Percentiles rank a stretch among this genome's conserved stretches.
phyloP scores from a whole-genome alignment of 2,329 filamentous ascomycete species.

The Beauveria sp. region DNA sequence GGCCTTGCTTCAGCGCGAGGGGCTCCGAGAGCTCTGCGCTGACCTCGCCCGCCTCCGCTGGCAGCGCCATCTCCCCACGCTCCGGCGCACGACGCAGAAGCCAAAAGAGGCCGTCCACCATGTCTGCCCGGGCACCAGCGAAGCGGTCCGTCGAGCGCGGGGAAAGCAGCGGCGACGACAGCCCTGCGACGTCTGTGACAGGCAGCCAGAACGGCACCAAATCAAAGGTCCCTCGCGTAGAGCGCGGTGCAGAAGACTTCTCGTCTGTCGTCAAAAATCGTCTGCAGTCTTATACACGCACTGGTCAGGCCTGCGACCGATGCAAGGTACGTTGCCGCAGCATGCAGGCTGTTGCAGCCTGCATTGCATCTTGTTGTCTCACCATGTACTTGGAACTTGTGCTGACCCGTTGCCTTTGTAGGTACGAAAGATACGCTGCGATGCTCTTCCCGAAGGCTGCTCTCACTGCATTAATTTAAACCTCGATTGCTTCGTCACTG shows the following conservation, averaged over 20 bases:
- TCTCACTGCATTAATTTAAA: constrained; percentile 71
- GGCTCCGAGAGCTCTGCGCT: background rate
- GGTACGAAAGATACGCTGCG: constrained; percentile 83
- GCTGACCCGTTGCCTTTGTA: constrained; percentile 22
- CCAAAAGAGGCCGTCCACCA: background rate
- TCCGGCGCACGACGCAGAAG: background rate
- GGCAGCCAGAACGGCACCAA: constrained; percentile 23
- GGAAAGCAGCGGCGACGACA: constrained; percentile 28
- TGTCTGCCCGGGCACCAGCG: constrained; percentile 2
- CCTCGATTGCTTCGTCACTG: constrained; percentile 75
- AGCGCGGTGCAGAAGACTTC: constrained; percentile 42
- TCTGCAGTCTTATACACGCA: constrained; percentile 50
- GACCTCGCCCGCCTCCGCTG: constrained; percentile 3
- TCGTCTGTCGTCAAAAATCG: constrained; percentile 49
- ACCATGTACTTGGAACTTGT: background rate
- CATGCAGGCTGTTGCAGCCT: background rate
- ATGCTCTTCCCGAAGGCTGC: constrained; percentile 72
- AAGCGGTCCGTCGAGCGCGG: constrained; percentile 37
- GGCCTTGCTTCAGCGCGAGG: constrained; percentile 9
- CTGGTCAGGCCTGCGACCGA: constrained; percentile 25
- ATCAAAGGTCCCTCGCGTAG: constrained; percentile 42
- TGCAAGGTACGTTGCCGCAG: constrained; percentile 12
- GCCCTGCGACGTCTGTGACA: constrained; percentile 14
- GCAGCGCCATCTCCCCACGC: constrained; percentile 8
- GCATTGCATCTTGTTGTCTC: background rate